Evolutionary conservation across 768 basidiomycete species (phyloP).

Genomic region (Leccinellum luteum): DNA sequence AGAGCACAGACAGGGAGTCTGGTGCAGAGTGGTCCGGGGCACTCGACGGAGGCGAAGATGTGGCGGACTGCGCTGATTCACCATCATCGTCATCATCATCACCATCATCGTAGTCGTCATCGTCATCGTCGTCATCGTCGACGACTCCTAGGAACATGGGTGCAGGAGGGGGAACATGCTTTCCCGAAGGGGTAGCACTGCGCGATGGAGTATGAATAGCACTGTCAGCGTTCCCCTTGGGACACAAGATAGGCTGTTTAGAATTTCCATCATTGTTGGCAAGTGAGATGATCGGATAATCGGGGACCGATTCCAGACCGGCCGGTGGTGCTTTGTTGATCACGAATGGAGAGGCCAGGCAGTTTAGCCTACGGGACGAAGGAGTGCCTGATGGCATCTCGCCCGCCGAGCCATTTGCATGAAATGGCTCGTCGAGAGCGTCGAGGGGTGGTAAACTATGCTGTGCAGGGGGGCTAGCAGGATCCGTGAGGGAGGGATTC

Average conservation of each 20-base stretch:
- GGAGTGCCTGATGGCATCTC: background rate
- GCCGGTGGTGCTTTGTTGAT: slow-evolving; percentile 1
- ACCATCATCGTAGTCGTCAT: background rate
- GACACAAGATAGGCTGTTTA: background rate
- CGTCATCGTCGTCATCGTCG: background rate
- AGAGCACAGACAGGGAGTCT: background rate
- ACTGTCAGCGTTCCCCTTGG: background rate
- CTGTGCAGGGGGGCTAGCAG: background rate
- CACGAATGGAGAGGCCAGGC: slow-evolving; percentile 16
- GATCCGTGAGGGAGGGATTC: background rate
- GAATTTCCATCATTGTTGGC: background rate
- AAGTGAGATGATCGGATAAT: background rate
- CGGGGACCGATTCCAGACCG: background rate
- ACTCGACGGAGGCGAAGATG: slow-evolving; percentile 4
- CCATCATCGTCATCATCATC: background rate
- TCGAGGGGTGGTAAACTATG: slow-evolving; percentile 13
- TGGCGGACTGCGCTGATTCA: slow-evolving; percentile 3
- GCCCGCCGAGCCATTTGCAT: slow-evolving; percentile 7
- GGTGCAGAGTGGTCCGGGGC: background rate
- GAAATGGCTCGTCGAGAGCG: slow-evolving; percentile 8
- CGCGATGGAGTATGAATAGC: background rate
- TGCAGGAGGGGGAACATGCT: background rate
- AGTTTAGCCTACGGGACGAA: slow-evolving; percentile 7
- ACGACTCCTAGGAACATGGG: background rate
- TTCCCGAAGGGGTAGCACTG: slow-evolving; percentile 4